Evolutionary conservation across 768 basidiomycete species (phyloP), one percentile per base, ranked within the genome.

Genomic region (Boletus pseudo-olivaceus): DNA sequence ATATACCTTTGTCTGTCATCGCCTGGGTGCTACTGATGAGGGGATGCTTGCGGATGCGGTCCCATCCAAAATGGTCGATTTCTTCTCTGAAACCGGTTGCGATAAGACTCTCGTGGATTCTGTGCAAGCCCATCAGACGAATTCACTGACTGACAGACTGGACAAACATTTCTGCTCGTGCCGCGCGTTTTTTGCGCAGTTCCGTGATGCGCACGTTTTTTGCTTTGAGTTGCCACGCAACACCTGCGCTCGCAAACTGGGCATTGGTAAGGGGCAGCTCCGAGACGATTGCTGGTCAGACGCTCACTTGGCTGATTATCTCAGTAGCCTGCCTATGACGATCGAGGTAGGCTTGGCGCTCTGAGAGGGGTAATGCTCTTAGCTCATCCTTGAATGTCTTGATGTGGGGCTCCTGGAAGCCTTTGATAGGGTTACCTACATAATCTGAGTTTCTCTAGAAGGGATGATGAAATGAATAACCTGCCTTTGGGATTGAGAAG

Each of bases 1-100:
- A 43, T 32, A 45, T 51, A 68, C 68, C 54, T 59, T 59, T 40
- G 23, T 57, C 57, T 26, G 70, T 62, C 19, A 68, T 39, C 40
- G 49, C 26, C 26, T 61, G 70, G 5, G 67, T 59, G 42, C 29
- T 62, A 40, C 55, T 66, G 40, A 72, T 69, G 32, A 68, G 49
- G 14, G 64, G 52, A 50, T 70, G 70, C 35, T 55, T 64, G 56
- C 66, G 58, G 17, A 69, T 62, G 23, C 66, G 71, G 23, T 67
- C 64, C 68, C 68, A 72, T 23, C 64, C 64, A 53, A 70, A 66
- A 58, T 61, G 38, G 39, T 66, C 59, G 4, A 69, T 64, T 40
- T 72, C 68, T 38, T 67, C 60, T 48, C 32, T 30, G 27, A 70
- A 69, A 7, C 64, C 64, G 19, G 49, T 15, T 19, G 56, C 40